These are phyloP conservation scores for Coniophora puteana DNA, from an alignment of 1,284 basidiomycete genomes.

Conservation along the genomic window DNA sequence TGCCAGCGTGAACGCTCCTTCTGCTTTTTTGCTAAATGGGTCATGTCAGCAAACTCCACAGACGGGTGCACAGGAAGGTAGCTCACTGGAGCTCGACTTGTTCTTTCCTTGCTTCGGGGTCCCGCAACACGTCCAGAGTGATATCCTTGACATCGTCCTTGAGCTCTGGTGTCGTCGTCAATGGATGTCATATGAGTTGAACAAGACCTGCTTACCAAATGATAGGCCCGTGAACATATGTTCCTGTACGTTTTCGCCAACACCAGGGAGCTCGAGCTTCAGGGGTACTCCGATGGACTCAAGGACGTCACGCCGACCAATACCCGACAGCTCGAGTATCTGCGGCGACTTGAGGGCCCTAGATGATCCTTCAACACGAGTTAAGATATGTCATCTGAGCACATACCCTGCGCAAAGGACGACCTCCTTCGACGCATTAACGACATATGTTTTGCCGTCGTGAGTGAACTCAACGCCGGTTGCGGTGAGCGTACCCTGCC, in stretches of 20 bases:
- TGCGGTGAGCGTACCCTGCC: slow-evolving; percentile 11
- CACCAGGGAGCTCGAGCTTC: slow-evolving; percentile 30
- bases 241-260: slow-evolving; percentile 36
- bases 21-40: not conserved
- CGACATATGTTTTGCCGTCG: slow-evolving; percentile 17
- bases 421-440: slow-evolving; percentile 28
- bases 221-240: slow-evolving; percentile 18
- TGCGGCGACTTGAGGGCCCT: slow-evolving; percentile 32
- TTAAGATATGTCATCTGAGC: not conserved
- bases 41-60: not conserved
- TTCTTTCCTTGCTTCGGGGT: slow-evolving; percentile 20
- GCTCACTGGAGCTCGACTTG: slow-evolving; percentile 27
- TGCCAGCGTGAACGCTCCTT: slow-evolving; percentile 11
- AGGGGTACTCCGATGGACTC: slow-evolving; percentile 25
- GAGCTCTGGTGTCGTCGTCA: slow-evolving; percentile 27
- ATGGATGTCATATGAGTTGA: not conserved
- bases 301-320: slow-evolving; percentile 28
- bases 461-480: slow-evolving; percentile 26
- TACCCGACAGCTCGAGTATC: slow-evolving; percentile 33
- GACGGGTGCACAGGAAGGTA: no score
- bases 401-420: slow-evolving; percentile 37
- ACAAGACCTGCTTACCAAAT: slow-evolving; percentile 26
- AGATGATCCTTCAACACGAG: not conserved
- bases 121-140: slow-evolving; percentile 24
- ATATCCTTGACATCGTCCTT: slow-evolving; percentile 22